These are phyloP conservation scores for Candida fluviatilis DNA, from an alignment of 805 yeast genomes.

Conservation along the genomic window DNA sequence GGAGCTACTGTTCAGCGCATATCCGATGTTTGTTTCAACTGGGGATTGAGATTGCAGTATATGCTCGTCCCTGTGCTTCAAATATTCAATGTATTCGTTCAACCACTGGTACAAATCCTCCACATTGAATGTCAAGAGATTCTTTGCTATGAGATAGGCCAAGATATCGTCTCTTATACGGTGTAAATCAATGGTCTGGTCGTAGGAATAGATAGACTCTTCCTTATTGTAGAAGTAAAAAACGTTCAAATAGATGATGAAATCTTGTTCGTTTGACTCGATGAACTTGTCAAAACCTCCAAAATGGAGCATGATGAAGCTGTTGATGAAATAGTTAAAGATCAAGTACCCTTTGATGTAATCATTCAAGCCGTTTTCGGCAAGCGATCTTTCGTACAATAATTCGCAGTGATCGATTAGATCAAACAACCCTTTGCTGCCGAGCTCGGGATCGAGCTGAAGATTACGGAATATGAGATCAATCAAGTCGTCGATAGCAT, in stretches of 20 bases:
- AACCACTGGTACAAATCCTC: conserved; percentile 35
- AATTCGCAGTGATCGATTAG: conserved; percentile 37
- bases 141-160: conserved; percentile 23
- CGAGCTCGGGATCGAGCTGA: conserved; percentile 28
- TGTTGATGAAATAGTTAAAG: conserved; percentile 40
- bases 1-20: neutral
- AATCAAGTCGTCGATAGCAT: neutral
- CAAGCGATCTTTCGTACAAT: conserved; percentile 27
- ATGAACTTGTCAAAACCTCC: conserved; percentile 39
- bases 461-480: conserved; percentile 22
- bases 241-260: conserved; percentile 38
- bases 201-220: conserved; percentile 18
- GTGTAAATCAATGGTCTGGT: conserved; percentile 16
- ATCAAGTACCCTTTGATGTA: conserved; percentile 38
- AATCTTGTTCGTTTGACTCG: conserved; percentile 32
- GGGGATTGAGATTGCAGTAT: neutral
- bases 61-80: conserved; percentile 24
- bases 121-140: conserved; percentile 30
- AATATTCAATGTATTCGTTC: conserved; percentile 34
- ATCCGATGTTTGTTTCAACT: neutral
- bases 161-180: conserved; percentile 5
- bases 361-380: conserved; percentile 15
- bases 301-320: conserved; percentile 39
- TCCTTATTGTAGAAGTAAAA: conserved; percentile 37
- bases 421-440: conserved; percentile 34